Evolutionary conservation across 2,329 filamentous ascomycete genomes (phyloP).

Genomic region (Ophiocordyceps robertsii): DNA sequence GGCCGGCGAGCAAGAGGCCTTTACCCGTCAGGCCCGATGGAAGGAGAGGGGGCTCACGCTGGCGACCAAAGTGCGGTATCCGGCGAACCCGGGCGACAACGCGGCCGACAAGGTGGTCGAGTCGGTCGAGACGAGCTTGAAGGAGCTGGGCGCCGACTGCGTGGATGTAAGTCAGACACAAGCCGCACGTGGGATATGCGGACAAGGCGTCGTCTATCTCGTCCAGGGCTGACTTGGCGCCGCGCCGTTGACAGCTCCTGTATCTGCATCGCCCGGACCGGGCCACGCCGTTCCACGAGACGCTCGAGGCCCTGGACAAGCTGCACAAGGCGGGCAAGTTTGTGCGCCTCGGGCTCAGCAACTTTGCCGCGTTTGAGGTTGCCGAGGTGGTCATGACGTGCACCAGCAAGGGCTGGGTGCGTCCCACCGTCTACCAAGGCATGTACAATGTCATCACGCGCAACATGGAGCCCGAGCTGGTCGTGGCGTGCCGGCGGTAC

Average conservation of each 20-base stretch:
- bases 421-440: constrained; percentile 72
- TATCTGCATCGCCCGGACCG: constrained; percentile 35
- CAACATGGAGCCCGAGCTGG: constrained; percentile 60
- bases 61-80: constrained; percentile 66
- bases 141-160: constrained; percentile 57
- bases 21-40: constrained; percentile 62
- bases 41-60: constrained; percentile 64
- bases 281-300: constrained; percentile 63
- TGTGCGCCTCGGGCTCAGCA: constrained; percentile 63
- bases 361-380: constrained; percentile 79
- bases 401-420: constrained; percentile 68
- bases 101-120: constrained; percentile 48
- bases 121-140: constrained; percentile 53
- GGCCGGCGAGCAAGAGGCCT: constrained; percentile 62
- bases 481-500: constrained; percentile 61
- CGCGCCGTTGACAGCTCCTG: constrained; percentile 14
- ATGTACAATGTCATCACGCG: constrained; percentile 80
- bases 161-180: constrained; percentile 44
- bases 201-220: background rate
- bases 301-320: constrained; percentile 63
- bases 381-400: constrained; percentile 73
- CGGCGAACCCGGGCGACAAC: constrained; percentile 43
- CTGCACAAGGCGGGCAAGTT: constrained; percentile 82
- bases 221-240: background rate
- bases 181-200: background rate